Conservation (phyloP, 495 filamentous ascomycete species). For the Podospora pseudocomata region DNA sequence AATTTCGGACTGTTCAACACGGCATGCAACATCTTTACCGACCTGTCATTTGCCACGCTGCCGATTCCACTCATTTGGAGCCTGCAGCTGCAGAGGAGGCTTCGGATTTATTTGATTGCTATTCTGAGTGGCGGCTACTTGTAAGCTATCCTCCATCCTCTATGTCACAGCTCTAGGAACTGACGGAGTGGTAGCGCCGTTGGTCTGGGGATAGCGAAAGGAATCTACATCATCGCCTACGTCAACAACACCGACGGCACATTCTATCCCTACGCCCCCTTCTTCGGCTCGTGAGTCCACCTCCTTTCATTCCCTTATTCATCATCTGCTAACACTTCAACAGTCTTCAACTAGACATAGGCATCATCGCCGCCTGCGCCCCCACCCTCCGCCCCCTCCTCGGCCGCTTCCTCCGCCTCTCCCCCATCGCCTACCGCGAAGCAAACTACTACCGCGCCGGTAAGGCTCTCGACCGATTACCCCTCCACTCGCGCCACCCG, state of each 20-base stretch:
- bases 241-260: constrained; percentile 28
- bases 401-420: constrained; percentile 28
- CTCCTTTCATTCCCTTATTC: background rate
- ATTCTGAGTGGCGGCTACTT: constrained; percentile 46
- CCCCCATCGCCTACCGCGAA: constrained; percentile 20
- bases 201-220: constrained; percentile 30
- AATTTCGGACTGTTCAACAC: constrained; percentile 40
- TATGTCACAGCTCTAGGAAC: background rate
- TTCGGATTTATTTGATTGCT: constrained; percentile 39
- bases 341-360: constrained; percentile 44
- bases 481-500: background rate
- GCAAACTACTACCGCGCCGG: constrained; percentile 33
- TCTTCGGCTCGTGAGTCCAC: constrained; percentile 32
- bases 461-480: constrained; percentile 26
- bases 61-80: constrained; percentile 45
- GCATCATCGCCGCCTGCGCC: constrained; percentile 46
- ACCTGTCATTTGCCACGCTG: constrained; percentile 44
- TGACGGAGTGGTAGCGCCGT: constrained; percentile 19
- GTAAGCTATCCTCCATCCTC: constrained; percentile 20
- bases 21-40: constrained; percentile 47
- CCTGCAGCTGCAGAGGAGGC: constrained; percentile 40
- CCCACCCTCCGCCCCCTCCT: constrained; percentile 44
- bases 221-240: constrained; percentile 30
- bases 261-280: constrained; percentile 24
- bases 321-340: constrained; percentile 13